A percentile compares a stretch with the other conserved stretches of the same genome.
Conservation (phyloP, 2,329 filamentous ascomycete species). For the Mollisiaceae sp. region DNA sequence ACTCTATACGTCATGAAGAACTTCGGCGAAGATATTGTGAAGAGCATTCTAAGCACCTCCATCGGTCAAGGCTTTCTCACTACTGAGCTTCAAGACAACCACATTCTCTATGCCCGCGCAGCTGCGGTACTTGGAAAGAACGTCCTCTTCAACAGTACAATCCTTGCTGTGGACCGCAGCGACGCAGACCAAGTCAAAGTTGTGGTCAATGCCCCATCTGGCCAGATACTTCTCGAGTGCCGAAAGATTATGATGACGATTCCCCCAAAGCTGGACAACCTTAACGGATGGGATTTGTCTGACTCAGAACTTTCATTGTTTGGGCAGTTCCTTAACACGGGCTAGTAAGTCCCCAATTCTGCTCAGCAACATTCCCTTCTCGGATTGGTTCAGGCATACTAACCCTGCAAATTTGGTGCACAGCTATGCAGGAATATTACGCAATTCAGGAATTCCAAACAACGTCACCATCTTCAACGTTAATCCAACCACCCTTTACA, state of each 20-base stretch:
- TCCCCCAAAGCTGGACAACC: slow-evolving; percentile 46
- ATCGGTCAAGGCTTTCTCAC: slow-evolving; percentile 22
- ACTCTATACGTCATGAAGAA: slow-evolving; percentile 51
- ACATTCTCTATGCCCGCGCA: slow-evolving; percentile 27
- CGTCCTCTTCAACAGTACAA: slow-evolving; percentile 27
- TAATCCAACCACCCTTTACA: slow-evolving; percentile 38
- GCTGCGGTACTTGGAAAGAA: slow-evolving; percentile 15
- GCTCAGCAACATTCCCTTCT: too few relatives aligned
- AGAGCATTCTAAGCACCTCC: slow-evolving; percentile 10
- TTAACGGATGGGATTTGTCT: slow-evolving; percentile 46
- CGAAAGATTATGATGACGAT: slow-evolving; percentile 50
- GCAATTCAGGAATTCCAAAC: slow-evolving; percentile 45
- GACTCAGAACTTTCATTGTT: slow-evolving; percentile 45
- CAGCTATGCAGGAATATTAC: slow-evolving; percentile 46
- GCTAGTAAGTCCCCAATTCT: slow-evolving; percentile 27
- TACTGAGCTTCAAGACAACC: slow-evolving; percentile 24
- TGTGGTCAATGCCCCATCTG: slow-evolving; percentile 39
- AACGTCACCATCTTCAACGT: slow-evolving; percentile 38
- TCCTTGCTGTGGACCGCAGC: slow-evolving; percentile 27
- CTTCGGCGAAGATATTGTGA: slow-evolving; percentile 39
- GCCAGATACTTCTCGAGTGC: slow-evolving; percentile 44
- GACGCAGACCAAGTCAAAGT: slow-evolving; percentile 35
- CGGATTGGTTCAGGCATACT: too few relatives aligned
- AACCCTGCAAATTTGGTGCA: too few relatives aligned
- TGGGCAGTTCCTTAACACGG: slow-evolving; percentile 44